Conservation (phyloP, 495 filamentous ascomycete genomes). For the Lepidopterella palustris region DNA sequence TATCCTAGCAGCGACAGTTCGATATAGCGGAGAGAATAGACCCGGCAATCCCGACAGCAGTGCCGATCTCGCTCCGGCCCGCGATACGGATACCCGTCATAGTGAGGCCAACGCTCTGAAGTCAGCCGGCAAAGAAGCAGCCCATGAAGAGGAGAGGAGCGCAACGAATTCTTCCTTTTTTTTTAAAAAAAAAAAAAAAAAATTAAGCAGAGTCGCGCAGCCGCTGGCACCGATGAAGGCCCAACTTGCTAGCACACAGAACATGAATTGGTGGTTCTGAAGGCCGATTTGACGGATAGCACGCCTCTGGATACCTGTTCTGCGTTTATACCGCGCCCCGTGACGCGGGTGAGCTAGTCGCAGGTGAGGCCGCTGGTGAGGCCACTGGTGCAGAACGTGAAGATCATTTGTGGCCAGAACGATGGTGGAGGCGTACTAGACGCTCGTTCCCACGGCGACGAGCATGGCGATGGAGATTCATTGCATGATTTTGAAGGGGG, state of each 20-base stretch:
- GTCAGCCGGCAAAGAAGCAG: not conserved
- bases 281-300: not conserved
- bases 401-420: slow-evolving; percentile 3
- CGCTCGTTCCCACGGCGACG: not conserved
- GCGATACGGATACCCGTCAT: not conserved
- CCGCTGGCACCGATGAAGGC: not conserved
- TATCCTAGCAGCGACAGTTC: too few species aligned
- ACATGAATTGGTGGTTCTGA: not conserved
- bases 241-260: not conserved
- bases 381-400: not conserved
- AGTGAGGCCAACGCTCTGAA: not conserved
- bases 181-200: too few species aligned
- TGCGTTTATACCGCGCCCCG: not conserved
- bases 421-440: slow-evolving; percentile 1
- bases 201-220: not conserved
- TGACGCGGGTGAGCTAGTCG: not conserved
- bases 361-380: not conserved
- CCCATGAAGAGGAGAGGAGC: not conserved
- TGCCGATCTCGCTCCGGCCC: not conserved
- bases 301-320: not conserved
- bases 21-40: not conserved
- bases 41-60: not conserved
- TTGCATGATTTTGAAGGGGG: not conserved
- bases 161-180: not conserved
- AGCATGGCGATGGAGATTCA: not conserved